Conservation (phyloP, 495 filamentous ascomycete genomes). For the Bathelium albidoporum region DNA sequence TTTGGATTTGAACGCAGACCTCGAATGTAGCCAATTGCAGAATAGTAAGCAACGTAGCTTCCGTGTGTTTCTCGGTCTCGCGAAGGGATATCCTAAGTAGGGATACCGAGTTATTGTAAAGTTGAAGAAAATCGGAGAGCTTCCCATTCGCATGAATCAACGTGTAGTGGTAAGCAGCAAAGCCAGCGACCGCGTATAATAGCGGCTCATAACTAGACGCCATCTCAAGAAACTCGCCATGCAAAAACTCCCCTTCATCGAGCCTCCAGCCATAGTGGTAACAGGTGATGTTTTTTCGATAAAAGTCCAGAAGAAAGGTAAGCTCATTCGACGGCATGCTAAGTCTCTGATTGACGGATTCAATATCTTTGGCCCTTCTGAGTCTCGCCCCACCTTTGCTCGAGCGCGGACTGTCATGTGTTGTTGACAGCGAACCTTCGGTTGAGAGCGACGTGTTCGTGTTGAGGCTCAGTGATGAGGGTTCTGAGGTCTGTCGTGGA, state of each 20-base stretch:
- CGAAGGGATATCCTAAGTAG: slow-evolving; percentile 62
- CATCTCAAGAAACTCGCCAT: slow-evolving; percentile 54
- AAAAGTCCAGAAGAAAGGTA: slow-evolving; percentile 69
- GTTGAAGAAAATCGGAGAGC: slow-evolving; percentile 72
- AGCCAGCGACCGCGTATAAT: slow-evolving; percentile 81
- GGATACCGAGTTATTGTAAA: slow-evolving; percentile 79
- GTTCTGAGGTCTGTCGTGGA: slow-evolving; percentile 22
- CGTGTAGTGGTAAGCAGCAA: slow-evolving; percentile 77
- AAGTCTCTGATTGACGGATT: neutral
- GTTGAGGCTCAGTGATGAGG: slow-evolving; percentile 22
- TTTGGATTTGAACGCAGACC: slow-evolving; percentile 40
- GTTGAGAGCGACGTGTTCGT: slow-evolving; percentile 27
- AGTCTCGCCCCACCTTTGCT: neutral
- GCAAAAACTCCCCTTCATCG: slow-evolving; percentile 60
- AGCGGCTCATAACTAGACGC: slow-evolving; percentile 74
- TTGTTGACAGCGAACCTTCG: slow-evolving; percentile 22
- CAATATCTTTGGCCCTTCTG: neutral
- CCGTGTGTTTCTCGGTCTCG: slow-evolving; percentile 55
- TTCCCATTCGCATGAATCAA: slow-evolving; percentile 56
- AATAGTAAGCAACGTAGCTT: slow-evolving; percentile 77
- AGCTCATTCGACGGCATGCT: slow-evolving; percentile 52
- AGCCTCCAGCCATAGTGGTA: slow-evolving; percentile 72
- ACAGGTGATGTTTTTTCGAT: slow-evolving; percentile 59
- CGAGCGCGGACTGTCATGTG: neutral
- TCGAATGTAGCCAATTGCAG: slow-evolving; percentile 88